Evolutionary conservation across 2,329 filamentous ascomycete genomes (phyloP).

Genomic region (Sarocladium oryzae): DNA sequence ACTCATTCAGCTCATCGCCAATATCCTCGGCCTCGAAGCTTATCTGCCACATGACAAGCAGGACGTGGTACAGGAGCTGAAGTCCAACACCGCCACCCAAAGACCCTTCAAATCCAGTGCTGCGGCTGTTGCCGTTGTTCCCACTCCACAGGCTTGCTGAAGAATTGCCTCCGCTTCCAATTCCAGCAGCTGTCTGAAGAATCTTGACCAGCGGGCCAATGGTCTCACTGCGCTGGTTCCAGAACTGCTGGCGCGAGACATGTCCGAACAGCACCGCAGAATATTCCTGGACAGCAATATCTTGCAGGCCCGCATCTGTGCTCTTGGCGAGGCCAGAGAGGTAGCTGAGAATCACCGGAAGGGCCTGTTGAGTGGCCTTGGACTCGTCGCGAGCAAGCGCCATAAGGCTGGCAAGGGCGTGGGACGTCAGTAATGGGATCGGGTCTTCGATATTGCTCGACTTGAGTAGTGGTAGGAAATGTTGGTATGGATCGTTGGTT

Average conservation of each 20-base stretch:
- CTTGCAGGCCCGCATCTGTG: conserved; percentile 82
- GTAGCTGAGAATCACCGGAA: conserved; percentile 80
- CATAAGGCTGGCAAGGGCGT: conserved; percentile 76
- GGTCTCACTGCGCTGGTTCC: conserved; percentile 84
- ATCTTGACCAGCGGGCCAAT: conserved; percentile 77
- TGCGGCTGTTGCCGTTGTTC: conserved; percentile 33
- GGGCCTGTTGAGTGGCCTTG: conserved; percentile 63
- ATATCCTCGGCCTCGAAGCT: conserved; percentile 81
- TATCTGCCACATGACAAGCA: conserved; percentile 92
- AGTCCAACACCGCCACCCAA: conserved; percentile 80
- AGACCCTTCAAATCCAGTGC: conserved; percentile 54
- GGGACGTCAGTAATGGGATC: conserved; percentile 83
- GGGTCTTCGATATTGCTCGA: conserved; percentile 69
- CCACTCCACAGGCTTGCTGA: conserved; percentile 57
- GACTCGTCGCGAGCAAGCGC: conserved; percentile 58
- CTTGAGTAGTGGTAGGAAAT: conserved; percentile 80
- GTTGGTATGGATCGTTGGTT: conserved; percentile 71
- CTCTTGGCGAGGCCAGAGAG: conserved; percentile 78
- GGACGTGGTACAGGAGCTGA: conserved; percentile 88
- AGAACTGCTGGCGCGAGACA: conserved; percentile 75
- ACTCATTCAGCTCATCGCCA: conserved; percentile 78
- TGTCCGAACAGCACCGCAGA: conserved; percentile 74
- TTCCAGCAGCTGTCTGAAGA: conserved; percentile 69
- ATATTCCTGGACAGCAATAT: conserved; percentile 90
- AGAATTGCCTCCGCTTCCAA: conserved; percentile 57